Evolutionary conservation across 306 rosid species (phyloP).

Genomic region (Vigna angularis): DNA sequence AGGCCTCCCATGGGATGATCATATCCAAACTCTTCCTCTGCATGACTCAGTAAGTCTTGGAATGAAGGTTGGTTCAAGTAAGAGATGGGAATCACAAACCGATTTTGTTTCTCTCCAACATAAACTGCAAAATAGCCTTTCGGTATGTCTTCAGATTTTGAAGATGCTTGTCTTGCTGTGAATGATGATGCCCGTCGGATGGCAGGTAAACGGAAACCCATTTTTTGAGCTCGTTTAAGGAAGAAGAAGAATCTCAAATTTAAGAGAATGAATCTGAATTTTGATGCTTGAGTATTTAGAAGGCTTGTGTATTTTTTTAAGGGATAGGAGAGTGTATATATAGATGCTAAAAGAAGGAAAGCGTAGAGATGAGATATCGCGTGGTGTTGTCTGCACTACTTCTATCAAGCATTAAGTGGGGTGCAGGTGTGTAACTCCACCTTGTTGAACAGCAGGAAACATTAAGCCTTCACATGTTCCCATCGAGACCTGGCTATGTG

Average conservation of each 20-base stretch:
- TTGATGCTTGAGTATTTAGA: constrained; percentile 26
- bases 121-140: constrained; percentile 58
- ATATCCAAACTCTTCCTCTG: constrained; percentile 56
- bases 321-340: constrained; percentile 26
- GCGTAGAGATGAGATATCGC: constrained; percentile 14
- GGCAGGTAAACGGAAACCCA: constrained; percentile 50
- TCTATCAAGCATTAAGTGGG: background rate
- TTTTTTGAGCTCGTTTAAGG: background rate
- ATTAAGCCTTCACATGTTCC: too few relatives aligned
- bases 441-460: too few relatives aligned
- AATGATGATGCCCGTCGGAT: constrained; percentile 33
- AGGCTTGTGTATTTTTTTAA: constrained; percentile 26
- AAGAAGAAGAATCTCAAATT: background rate
- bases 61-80: constrained; percentile 56
- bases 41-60: constrained; percentile 44
- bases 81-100: constrained; percentile 54
- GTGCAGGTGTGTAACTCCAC: too few relatives aligned
- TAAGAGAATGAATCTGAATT: background rate
- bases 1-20: constrained; percentile 63
- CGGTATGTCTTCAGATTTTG: constrained; percentile 32
- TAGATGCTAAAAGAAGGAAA: constrained; percentile 8
- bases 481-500: too few relatives aligned
- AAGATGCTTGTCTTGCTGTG: constrained; percentile 22
- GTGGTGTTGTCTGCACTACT: constrained; percentile 29
- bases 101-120: constrained; percentile 54